Evolutionary conservation across 2,329 filamentous ascomycete species (phyloP), one percentile per base, ranked within the genome.

Genomic region (Nectriaceae sp.): DNA sequence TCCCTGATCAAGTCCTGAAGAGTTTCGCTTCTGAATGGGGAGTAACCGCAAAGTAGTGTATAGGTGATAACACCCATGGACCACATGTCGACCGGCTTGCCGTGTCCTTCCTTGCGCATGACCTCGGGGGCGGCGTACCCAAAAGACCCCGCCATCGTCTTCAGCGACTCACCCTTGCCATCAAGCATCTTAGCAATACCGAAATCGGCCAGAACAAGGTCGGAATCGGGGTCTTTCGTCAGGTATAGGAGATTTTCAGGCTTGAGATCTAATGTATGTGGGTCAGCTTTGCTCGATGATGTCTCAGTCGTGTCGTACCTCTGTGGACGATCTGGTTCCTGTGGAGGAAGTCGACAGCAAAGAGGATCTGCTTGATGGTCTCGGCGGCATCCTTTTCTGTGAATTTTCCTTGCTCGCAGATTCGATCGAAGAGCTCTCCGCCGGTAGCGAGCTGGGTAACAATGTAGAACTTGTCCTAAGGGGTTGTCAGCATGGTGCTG

Each of bases 71-170:
- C 94, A 54, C 94, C 94, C 73, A 99, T 82, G 3, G 94, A 97
- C 94, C 94, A 99, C 90, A 99, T 96, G 68, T 99, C 94, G 26
- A 97, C 94, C 4, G 94, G 90, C 73, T 97, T 99, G 68, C 94
- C 94, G 69, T 99, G 95, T 18, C 94, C 94, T 66, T 90, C 86
- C 78, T 97, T 97, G 56, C 96, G 79, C 94, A 99, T 99, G 50
- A 99, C 92, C 70, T 99, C 94, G 8, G 94, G 94, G 2, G 94
- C 94, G 18, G 94, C 94, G 65, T 99, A 99, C 46, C 94, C 94
- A 66, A 99, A 97, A 0, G 94, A 97, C 37, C 94, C 94, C 37
- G 94, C 94, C 94, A 99, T 99, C 43, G 92, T 97, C 59, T 91
- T 97, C 55, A 99, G 82, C 38, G 96, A 90, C 64, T 96, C 92